A percentile compares a stretch with the other conserved stretches of the same genome.
phyloP scores from a whole-genome alignment of 164 flowering plant species.

The Vitis amurensis region DNA sequence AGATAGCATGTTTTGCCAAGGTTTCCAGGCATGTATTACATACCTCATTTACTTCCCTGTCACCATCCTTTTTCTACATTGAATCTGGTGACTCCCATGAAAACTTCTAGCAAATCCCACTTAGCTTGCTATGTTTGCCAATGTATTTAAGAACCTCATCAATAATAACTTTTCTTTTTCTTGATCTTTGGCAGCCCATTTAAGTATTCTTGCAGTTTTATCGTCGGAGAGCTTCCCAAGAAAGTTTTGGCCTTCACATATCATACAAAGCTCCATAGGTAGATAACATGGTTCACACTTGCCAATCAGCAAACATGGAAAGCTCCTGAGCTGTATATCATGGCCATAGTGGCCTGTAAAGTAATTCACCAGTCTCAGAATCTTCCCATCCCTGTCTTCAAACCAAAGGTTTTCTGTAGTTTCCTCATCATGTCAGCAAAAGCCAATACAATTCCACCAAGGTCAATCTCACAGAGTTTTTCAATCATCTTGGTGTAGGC shows the following conservation, averaged over 20 bases:
- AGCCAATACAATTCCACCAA: too few relatives aligned
- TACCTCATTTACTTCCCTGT: too few relatives aligned
- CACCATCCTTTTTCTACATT: too few relatives aligned
- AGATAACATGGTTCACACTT: conserved; percentile 89
- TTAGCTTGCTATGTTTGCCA: too few relatives aligned
- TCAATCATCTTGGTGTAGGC: too few relatives aligned
- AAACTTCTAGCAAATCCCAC: too few relatives aligned
- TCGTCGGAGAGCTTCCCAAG: conserved; percentile 90
- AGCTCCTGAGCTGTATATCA: conserved; percentile 74
- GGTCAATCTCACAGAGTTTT: too few relatives aligned
- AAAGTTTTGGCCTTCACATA: conserved; percentile 96
- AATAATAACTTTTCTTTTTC: conserved; percentile 70
- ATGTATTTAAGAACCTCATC: conserved; percentile 36
- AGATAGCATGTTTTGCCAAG: too few relatives aligned
- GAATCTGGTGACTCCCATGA: too few relatives aligned
- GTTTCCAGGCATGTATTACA: too few relatives aligned
- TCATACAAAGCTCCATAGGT: conserved; percentile 95
- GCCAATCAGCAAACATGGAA: conserved; percentile 94
- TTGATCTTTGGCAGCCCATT: conserved; percentile 86
- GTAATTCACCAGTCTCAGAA: conserved; percentile 61
- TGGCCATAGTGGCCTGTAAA: conserved; percentile 84
- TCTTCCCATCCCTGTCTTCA: conserved; percentile 69
- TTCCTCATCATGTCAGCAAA: conserved; percentile 28
- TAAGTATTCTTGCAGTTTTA: conserved; percentile 77
- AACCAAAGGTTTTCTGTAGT: conserved; percentile 75